Percentiles rank a stretch among this genome's conserved stretches.
Evolutionary conservation across 2,329 filamentous ascomycete genomes (phyloP).

Genomic region (Penicillium glabrum): DNA sequence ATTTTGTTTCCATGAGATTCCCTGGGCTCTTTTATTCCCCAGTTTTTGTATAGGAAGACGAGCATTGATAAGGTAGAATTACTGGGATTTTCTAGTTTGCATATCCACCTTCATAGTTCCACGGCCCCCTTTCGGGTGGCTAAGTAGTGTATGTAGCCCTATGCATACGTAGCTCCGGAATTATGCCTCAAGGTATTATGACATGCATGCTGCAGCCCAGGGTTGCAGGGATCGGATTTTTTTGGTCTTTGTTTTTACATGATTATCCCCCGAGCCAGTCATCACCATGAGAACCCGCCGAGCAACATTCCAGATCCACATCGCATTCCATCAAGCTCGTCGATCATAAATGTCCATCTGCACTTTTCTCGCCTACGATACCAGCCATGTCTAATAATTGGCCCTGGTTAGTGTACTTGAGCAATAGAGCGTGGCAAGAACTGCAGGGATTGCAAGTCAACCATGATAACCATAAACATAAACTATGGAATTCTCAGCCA

Average conservation of each 20-base stretch:
- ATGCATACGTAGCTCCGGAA: background rate
- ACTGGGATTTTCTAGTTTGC: background rate
- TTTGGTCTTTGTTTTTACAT: background rate
- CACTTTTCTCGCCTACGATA: background rate
- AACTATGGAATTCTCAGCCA: background rate
- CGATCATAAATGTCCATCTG: constrained; percentile 3
- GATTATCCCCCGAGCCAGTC: constrained; percentile 11
- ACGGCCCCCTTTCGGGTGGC: background rate
- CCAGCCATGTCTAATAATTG: background rate
- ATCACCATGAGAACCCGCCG: constrained; percentile 22
- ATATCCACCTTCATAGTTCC: background rate
- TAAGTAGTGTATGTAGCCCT: background rate
- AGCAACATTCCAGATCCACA: constrained; percentile 14
- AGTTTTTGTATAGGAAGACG: background rate
- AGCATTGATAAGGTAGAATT: constrained; percentile 11
- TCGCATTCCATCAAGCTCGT: constrained; percentile 15
- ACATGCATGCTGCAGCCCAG: background rate
- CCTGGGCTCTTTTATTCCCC: constrained; percentile 1
- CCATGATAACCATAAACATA: background rate
- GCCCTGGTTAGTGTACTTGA: background rate
- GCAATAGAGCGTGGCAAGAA: background rate
- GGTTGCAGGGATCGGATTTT: background rate
- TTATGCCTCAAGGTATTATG: background rate
- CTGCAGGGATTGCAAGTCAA: background rate
- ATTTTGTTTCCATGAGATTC: constrained; percentile 7